Base-by-base conservation (phyloP, 192 early-diverging fungal species). In the Coemansia sp. region DNA sequence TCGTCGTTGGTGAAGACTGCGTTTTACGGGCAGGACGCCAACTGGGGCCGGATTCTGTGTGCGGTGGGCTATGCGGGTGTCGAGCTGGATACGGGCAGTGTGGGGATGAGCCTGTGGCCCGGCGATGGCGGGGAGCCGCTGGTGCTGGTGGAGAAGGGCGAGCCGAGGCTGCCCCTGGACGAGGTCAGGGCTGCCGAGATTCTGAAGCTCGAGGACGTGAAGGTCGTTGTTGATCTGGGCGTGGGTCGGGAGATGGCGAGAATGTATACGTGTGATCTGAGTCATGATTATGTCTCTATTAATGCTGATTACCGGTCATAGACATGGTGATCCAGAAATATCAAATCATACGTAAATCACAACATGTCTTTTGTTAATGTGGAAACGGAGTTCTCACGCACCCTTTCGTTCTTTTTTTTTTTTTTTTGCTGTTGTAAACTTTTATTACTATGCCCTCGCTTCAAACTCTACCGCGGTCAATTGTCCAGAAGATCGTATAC, bases 211-310 rank as follows among this genome's bases (percentile, higher is more conserved):
- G 94, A 95, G 80, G 95, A 98, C 64, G 75, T 98, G 12, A 67
- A 88, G 27, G 87, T 98, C 38, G 81, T 81, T 21, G 92, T 98
- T 3, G 89, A 93, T 31, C 68, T 99, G 67, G 91, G 90, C 1
- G 34, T 92, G 60, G 95, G 95, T 11, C 62, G 71, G 4, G 91
- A 90, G 66, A 84, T 85, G 51, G 92, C 93, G 5, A 86, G 86
- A 10, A 93, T 97, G 87, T 99, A 93, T 87, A 99, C 97, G 4
- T 97, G 95, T 68, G 97, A 98, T 84, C 85, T 97, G 31, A 94
- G 90, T 60, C 91, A 95, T 69, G 95, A 94, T 64, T 98, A 98
- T 74, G 87, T 98, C 34, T 90, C 86, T 21, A 98, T 98, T 72
- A 98, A 98, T 75, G 93, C 92, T 17, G 93, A 96, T 66, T 98